Evolutionary conservation across 345 rosid genomes (phyloP).

Genomic region (Eucalyptus victrix): DNA sequence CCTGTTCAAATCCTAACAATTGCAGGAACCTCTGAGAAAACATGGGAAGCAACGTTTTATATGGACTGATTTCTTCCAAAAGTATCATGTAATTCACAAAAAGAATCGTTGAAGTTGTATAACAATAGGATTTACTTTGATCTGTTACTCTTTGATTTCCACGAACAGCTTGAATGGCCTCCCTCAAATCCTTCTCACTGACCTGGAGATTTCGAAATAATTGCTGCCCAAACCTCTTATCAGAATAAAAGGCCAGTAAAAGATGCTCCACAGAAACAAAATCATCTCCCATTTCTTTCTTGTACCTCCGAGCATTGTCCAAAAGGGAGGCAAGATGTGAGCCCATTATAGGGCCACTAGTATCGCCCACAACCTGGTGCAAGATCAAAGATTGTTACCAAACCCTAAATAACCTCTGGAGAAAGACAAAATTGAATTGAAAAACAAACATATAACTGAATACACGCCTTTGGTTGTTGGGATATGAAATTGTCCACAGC

Average conservation of each 20-base stretch:
- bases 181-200: slow-evolving; percentile 50
- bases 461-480: slow-evolving; percentile 50
- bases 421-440: neutral
- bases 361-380: slow-evolving; percentile 51
- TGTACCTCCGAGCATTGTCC: slow-evolving; percentile 52
- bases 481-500: slow-evolving; percentile 53
- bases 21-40: neutral
- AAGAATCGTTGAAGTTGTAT: neutral
- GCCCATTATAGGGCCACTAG: slow-evolving; percentile 63
- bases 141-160: slow-evolving; percentile 91
- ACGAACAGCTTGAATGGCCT: slow-evolving; percentile 64
- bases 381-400: neutral
- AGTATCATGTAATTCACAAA: neutral
- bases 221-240: slow-evolving; percentile 66
- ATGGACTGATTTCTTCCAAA: neutral
- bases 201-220: slow-evolving; percentile 48
- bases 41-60: neutral
- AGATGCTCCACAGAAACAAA: slow-evolving; percentile 82
- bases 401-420: neutral
- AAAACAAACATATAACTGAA: neutral
- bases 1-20: neutral
- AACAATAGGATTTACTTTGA: slow-evolving; percentile 42
- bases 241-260: slow-evolving; percentile 55
- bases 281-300: slow-evolving; percentile 80
- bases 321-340: slow-evolving; percentile 35